Conservation (phyloP, 257 asterid genomes). For the Salvia splendens region DNA sequence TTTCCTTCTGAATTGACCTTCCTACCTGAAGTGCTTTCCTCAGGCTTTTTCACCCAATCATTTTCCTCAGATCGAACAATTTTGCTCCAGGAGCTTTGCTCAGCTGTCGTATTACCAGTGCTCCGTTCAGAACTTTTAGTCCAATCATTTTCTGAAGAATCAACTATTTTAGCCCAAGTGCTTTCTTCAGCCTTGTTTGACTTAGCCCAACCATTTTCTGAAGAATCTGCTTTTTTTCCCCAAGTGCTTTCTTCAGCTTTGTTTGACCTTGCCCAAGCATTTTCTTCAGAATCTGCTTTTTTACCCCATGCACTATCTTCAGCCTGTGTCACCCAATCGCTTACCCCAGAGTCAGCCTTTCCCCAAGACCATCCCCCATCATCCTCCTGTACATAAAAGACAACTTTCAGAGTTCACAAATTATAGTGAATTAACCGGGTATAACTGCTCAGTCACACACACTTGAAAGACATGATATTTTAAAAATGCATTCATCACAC, state of each 20-base stretch:
- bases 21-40: slow-evolving; percentile 23
- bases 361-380: slow-evolving; percentile 45
- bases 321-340: slow-evolving; percentile 11
- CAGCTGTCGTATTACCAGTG: too few relatives aligned
- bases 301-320: slow-evolving; percentile 36
- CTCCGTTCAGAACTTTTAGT: neutral
- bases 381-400: slow-evolving; percentile 38
- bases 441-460: slow-evolving; percentile 20
- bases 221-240: slow-evolving; percentile 26
- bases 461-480: slow-evolving; percentile 11
- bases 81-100: neutral
- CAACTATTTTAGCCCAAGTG: neutral
- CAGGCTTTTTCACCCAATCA: neutral
- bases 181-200: neutral
- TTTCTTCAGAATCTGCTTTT: slow-evolving; percentile 23
- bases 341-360: slow-evolving; percentile 28
- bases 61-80: too few relatives aligned
- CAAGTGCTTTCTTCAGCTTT: slow-evolving; percentile 32
- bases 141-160: slow-evolving; percentile 23
- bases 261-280: neutral
- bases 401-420: slow-evolving; percentile 2
- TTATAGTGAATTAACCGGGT: neutral
- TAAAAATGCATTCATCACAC: neutral
- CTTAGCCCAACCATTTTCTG: slow-evolving; percentile 2
- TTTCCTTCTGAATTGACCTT: neutral